These are phyloP conservation scores for Wickerhamomyces sydowiorum DNA, from an alignment of 805 yeast genomes.

Conservation along the genomic window DNA sequence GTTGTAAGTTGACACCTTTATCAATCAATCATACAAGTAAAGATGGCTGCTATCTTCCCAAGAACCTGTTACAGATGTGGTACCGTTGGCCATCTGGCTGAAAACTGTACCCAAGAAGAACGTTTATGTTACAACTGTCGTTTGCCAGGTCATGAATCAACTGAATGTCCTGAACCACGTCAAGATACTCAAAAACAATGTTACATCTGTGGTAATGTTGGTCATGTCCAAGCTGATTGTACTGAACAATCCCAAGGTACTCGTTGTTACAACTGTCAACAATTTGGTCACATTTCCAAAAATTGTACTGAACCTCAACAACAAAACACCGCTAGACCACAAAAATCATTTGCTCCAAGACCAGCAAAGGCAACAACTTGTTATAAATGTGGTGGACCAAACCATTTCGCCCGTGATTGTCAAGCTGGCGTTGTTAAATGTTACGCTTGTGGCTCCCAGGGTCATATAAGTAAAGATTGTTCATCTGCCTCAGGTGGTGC, in stretches of 20 bases:
- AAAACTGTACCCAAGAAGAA: slow-evolving; percentile 77
- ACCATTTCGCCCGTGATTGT: slow-evolving; percentile 91
- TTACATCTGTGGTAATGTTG: slow-evolving; percentile 87
- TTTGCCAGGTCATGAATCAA: slow-evolving; percentile 83
- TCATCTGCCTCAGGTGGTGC: slow-evolving; percentile 46
- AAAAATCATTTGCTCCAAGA: slow-evolving; percentile 15
- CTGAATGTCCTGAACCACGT: slow-evolving; percentile 84
- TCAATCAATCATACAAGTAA: no score
- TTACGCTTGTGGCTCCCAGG: slow-evolving; percentile 83
- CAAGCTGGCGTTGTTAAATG: slow-evolving; percentile 67
- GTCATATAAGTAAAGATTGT: slow-evolving; percentile 88
- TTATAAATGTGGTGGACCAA: slow-evolving; percentile 89
- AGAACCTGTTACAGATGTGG: slow-evolving; percentile 92
- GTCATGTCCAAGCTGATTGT: slow-evolving; percentile 87
- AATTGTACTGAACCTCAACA: slow-evolving; percentile 53
- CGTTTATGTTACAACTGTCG: slow-evolving; percentile 92
- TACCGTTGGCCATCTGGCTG: slow-evolving; percentile 86
- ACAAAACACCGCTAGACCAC: slow-evolving; percentile 13
- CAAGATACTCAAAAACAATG: slow-evolving; percentile 84
- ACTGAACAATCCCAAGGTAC: slow-evolving; percentile 46
- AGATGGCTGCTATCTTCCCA: slow-evolving; percentile 37
- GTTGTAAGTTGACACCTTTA: neutral
- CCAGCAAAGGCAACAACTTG: slow-evolving; percentile 48
- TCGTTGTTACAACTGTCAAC: slow-evolving; percentile 77
- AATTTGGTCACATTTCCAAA: slow-evolving; percentile 78